Evolutionary conservation across 805 yeast genomes (phyloP), one percentile per base, ranked within the genome.

Genomic region (Kurtzmaniella cleridarum): DNA sequence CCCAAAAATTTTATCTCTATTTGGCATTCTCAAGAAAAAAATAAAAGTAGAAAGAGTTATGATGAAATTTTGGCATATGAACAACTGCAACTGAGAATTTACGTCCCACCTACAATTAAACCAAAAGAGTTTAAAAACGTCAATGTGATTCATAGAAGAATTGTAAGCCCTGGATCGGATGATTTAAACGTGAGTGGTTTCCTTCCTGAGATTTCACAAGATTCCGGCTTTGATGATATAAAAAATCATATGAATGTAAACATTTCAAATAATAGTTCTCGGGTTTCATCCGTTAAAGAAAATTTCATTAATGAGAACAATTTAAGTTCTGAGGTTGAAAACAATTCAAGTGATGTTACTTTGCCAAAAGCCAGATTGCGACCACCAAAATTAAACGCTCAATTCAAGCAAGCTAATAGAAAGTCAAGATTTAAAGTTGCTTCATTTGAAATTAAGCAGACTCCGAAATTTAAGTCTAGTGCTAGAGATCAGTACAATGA

Each of bases 131-230:
- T 68, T 49, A 65, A 56, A 40, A 71, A 66, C 30, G 69, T 66
- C 13, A 66, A 64, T 47, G 67, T 73, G 5, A 54, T 64, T 41
- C 62, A 73, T 3, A 60, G 70, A 36, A 58, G 62, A 41, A 60
- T 67, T 3, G 72, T 70, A 12, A 67, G 69, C 46, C 68, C 75
- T 20, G 64, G 64, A 15, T 50, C 55, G 42, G 69, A 66, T 36
- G 75, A 69, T 32, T 47, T 71, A 23, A 53, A 71, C 24, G 63
- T 63, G 1, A 65, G 68, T 16, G 59, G 63, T 40, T 59, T 66
- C 30, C 57, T 75, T 36, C 79, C 79, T 3, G 75, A 75, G 43
- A 36, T 72, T 20, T 65, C 76, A 1, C 63, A 62, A 27, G 73
- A 71, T 32, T 72, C 78, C 2, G 78, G 73, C 12, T 68, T 74